Percentiles rank a stretch among this genome's conserved stretches.
Evolutionary conservation across 371 early-diverging fungal genomes (phyloP).

Genomic region (Mortierella sp.): DNA sequence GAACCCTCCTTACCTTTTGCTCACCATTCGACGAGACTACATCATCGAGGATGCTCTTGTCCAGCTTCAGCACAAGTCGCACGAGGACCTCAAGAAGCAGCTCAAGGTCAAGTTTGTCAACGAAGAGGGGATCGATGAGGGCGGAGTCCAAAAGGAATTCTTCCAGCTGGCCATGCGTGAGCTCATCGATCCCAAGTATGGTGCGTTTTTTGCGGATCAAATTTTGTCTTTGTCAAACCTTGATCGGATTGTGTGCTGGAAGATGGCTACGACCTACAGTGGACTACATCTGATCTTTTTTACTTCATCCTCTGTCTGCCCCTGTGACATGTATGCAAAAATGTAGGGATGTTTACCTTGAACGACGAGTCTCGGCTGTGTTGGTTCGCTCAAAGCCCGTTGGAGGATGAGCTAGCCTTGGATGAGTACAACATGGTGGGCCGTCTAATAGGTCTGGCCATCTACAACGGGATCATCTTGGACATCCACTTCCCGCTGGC

Average conservation of each 20-base stretch:
- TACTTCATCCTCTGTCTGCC: neutral
- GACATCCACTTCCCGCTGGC: constrained; percentile 93
- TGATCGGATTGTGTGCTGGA: constrained; percentile 10
- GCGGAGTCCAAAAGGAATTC: constrained; percentile 98
- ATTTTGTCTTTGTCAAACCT: constrained; percentile 5
- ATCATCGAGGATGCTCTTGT: constrained; percentile 89
- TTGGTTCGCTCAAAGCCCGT: constrained; percentile 86
- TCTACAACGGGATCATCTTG: constrained; percentile 93
- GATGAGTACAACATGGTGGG: constrained; percentile 92
- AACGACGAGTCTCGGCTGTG: constrained; percentile 88
- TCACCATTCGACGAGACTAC: constrained; percentile 86
- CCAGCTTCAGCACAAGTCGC: constrained; percentile 80
- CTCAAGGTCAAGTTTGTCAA: constrained; percentile 92
- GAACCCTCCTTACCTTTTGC: constrained; percentile 87
- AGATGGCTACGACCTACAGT: constrained; percentile 19
- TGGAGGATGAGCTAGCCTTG: constrained; percentile 73
- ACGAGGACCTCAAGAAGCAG: constrained; percentile 87
- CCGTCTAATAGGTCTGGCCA: constrained; percentile 90
- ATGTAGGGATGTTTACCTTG: constrained; percentile 81
- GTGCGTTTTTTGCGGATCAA: constrained; percentile 61
- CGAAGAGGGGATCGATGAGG: constrained; percentile 93
- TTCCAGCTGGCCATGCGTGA: constrained; percentile 92
- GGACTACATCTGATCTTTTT: constrained; percentile 7
- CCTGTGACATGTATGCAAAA: neutral
- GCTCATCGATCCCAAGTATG: constrained; percentile 93